phyloP scores from a whole-genome alignment of 371 early-diverging fungal species.

The Synchytrium microbalum region DNA sequence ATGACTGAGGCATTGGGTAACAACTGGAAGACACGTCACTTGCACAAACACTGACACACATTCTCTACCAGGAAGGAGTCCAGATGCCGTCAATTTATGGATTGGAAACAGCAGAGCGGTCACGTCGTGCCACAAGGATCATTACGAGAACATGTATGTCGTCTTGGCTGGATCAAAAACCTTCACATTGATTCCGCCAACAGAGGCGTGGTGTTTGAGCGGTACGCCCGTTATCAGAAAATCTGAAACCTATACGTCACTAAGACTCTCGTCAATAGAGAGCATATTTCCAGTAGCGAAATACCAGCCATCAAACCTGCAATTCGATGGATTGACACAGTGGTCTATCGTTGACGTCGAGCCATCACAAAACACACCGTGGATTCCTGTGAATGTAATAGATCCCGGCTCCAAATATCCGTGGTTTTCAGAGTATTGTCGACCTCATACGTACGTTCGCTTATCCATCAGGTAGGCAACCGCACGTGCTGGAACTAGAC shows the following conservation, averaged over 20 bases:
- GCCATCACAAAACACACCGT: not conserved
- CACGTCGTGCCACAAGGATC: constrained; percentile 71
- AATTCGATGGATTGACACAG: constrained; percentile 4
- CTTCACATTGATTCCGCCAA: constrained; percentile 60
- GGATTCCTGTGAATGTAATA: constrained; percentile 1
- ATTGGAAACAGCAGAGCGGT: constrained; percentile 54
- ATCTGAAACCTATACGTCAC: too few species aligned
- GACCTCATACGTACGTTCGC: not conserved
- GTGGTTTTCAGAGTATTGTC: constrained; percentile 1
- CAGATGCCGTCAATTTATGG: constrained; percentile 76
- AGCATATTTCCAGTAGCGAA: constrained; percentile 3
- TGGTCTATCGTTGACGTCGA: not conserved
- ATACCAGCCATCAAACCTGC: constrained; percentile 7
- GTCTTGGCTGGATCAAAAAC: constrained; percentile 64
- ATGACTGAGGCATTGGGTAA: constrained; percentile 54
- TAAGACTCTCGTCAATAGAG: not conserved
- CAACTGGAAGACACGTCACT: not conserved
- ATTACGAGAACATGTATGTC: constrained; percentile 71
- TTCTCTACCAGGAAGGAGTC: not conserved
- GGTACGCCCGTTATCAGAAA: too few species aligned
- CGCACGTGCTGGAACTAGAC: too few species aligned
- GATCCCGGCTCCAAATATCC: not conserved
- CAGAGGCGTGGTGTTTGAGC: constrained; percentile 58
- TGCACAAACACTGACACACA: not conserved
- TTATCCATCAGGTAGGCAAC: too few species aligned